phyloP scores from a whole-genome alignment of 345 rosid species.

The Eucalyptus marginata region DNA sequence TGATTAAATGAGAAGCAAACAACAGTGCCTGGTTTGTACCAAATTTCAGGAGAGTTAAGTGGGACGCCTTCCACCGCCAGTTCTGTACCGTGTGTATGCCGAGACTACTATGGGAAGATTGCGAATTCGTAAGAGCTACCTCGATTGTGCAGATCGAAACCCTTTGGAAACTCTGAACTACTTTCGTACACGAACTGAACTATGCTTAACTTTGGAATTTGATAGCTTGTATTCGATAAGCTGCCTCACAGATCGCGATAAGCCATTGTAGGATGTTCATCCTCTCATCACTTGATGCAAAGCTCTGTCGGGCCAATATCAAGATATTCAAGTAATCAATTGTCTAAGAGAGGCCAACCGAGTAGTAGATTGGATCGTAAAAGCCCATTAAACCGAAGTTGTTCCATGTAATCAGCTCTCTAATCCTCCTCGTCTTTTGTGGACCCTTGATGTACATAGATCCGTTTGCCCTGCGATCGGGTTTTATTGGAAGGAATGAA shows the following conservation, averaged over 20 bases:
- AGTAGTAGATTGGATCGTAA: background rate
- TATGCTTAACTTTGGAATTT: background rate
- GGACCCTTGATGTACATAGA: background rate
- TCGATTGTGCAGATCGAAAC: background rate
- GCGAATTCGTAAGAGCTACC: background rate
- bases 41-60: background rate
- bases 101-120: background rate
- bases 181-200: background rate
- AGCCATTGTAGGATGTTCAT: background rate
- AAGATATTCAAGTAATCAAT: background rate
- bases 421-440: background rate
- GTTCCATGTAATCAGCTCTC: background rate
- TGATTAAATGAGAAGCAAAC: slow-evolving; percentile 23
- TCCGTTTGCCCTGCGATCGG: background rate
- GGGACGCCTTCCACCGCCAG: background rate
- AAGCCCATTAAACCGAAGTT: background rate
- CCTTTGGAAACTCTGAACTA: background rate
- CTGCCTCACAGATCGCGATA: background rate
- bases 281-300: background rate
- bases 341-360: background rate
- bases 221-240: background rate
- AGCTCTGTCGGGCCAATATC: background rate
- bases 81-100: background rate
- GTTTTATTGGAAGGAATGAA: too few species aligned
- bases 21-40: slow-evolving; percentile 44